Evolutionary conservation across 75 land plant species (phyloP), one percentile per base, ranked within the genome.

Genomic region (Pinus albicaulis): DNA sequence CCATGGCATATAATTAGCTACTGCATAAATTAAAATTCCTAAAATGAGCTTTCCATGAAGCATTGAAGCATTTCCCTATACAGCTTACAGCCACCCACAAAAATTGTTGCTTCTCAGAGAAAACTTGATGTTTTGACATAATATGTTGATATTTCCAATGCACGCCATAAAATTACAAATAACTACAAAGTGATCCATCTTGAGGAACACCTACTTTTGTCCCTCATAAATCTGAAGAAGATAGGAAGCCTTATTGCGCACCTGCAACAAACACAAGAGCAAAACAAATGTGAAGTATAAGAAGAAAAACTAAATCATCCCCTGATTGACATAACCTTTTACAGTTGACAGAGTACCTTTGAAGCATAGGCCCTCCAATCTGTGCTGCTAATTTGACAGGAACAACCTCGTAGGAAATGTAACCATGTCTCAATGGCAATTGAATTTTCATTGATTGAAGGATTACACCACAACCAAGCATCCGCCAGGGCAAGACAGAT

Each of bases 321-420:
- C 48, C 34, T 48, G 0, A 19, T 16, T 25, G 73, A 26, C 24
- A 78, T 14, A 0, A 28, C 6, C 55, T 41, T 48, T 22, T 24
- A 34, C 77, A 0, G 20, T 56, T 72, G 7, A 19, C 34, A 56
- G 10, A 77, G 52, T 20, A 87, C 91, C 88, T 89, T 89, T 38
- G 88, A 78, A 3, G 94, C 94, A 74, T 85, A 87, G 12, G 84
- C 63, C 74, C 90, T 87, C 85, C 85, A 86, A 76, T 92, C 92
- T 48, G 88, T 85, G 63, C 77, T 82, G 31, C 83, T 57, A 53
- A 89, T 87, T 41, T 80, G 86, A 66, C 76, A 76, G 31, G 89
- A 87, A 55, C 88, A 92, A 20, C 82, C 83, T 15, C 84, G 70
- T 24, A 92, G 84, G 77, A 56, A 89, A 41, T 59, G 64, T 12